Conservation (phyloP, 257 asterid genomes). For the Salvia miltiorrhiza region DNA sequence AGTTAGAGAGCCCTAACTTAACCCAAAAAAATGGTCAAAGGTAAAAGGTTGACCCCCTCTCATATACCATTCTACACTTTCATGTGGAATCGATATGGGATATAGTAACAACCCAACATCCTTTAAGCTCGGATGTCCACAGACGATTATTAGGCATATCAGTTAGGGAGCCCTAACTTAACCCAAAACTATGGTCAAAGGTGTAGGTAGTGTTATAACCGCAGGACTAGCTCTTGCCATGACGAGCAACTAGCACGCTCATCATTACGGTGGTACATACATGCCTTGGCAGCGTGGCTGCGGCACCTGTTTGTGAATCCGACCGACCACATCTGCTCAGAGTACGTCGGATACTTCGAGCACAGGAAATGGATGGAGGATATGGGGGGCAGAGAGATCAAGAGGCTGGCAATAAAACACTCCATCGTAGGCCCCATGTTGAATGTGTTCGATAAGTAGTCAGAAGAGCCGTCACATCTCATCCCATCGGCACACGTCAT, state of each 20-base stretch:
- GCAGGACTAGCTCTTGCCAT: constrained; percentile 85
- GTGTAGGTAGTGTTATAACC: constrained; percentile 75
- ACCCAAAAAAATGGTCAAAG: no score
- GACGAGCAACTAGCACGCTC: constrained; percentile 40
- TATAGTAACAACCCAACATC: no score
- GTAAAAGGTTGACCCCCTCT: no score
- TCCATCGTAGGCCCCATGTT: constrained; percentile 68
- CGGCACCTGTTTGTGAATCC: constrained; percentile 74
- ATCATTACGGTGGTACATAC: constrained; percentile 40
- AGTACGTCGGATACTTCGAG: constrained; percentile 80
- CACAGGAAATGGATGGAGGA: constrained; percentile 78
- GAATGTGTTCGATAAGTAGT: constrained; percentile 55
- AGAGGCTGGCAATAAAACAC: constrained; percentile 72
- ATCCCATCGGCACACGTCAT: constrained; percentile 75
- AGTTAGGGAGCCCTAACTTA: no score
- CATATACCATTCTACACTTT: no score
- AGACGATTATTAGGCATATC: no score
- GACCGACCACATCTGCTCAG: constrained; percentile 66
- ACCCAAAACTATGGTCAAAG: no score
- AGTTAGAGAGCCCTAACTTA: no score
- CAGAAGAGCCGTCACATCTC: constrained; percentile 78
- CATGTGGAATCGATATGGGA: no score
- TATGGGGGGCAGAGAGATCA: constrained; percentile 71
- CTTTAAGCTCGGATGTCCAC: no score
- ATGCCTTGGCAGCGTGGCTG: constrained; percentile 54